Evolutionary conservation across 2,329 filamentous ascomycete genomes (phyloP).

Genomic region (Claviceps spartinae): DNA sequence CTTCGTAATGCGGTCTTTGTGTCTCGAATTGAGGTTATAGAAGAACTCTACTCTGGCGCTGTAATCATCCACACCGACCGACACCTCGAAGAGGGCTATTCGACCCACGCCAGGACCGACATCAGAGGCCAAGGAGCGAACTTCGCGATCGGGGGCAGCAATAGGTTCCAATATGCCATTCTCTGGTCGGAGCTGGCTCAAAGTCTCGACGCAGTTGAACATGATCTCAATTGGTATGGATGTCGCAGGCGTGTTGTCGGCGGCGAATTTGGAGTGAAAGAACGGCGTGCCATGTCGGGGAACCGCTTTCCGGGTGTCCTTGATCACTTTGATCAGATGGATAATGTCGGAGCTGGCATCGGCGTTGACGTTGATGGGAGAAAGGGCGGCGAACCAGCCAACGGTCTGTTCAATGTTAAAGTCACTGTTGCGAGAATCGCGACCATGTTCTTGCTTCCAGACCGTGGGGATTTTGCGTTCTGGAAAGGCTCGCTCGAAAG

Average conservation of each 20-base stretch:
- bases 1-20: conserved; percentile 27
- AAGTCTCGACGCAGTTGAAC: conserved; percentile 40
- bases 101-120: conserved; percentile 32
- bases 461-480: conserved; percentile 36
- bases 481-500: conserved; percentile 41
- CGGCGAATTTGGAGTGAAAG: conserved; percentile 32
- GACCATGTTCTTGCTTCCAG: conserved; percentile 40
- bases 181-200: conserved; percentile 32
- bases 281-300: conserved; percentile 32
- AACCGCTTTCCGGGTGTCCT: conserved; percentile 34
- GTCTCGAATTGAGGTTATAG: conserved; percentile 27
- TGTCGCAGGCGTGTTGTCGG: conserved; percentile 16
- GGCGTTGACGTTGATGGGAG: conserved; percentile 32
- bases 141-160: conserved; percentile 23
- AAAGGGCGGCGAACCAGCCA: conserved; percentile 47
- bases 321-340: conserved; percentile 36
- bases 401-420: conserved; percentile 43
- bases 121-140: conserved; percentile 27
- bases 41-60: conserved; percentile 30
- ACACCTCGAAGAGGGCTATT: conserved; percentile 37
- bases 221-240: conserved; percentile 43
- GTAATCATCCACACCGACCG: conserved; percentile 30
- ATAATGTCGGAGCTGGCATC: conserved; percentile 34
- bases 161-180: conserved; percentile 37
- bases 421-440: conserved; percentile 28